Base-by-base conservation (phyloP, 306 rosid genomes). In the Dicorynia guianensis region DNA sequence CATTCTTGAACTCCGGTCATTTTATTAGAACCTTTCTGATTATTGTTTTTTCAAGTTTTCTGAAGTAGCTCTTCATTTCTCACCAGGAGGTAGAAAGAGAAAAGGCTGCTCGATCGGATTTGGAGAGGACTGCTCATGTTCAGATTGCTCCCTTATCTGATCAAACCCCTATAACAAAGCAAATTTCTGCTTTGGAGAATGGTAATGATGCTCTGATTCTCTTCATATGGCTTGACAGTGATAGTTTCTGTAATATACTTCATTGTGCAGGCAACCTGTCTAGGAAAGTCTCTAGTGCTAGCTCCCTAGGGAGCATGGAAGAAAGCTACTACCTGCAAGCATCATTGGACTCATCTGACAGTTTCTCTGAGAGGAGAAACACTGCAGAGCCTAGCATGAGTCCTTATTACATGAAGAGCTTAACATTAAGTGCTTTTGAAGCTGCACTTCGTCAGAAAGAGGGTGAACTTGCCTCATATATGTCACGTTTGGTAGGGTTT, bases 391-490 rank as follows among this genome's bases (percentile, higher is more conserved):
- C 86, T 77, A 75, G 85, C 76, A 82, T 90, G 96, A 87, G 88
- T 74, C 93, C 96, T n/a, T 96, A 89, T 88, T 90, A 90, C 79
- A 84, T 96, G 90, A 96, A 89, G 86, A 96, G 96, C 88, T 89
- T 92, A 96, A 89, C 97, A 12, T 84, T 94, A 66, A 91, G 93
- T 84, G 73, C 99, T 76, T 96, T 92, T 76, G 99, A 89, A 89
- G 92, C 98, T 67, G 92, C 98, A 49, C 94, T 96, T 81, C 97
- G 99, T 72, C 98, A 96, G 79, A 96, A 96, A 87, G 99, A 93
- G 88, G 99, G 99, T 40, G 99, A 96, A 87, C 98, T 96, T 84
- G 91, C 98, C 77, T 96, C 98, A 30, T 96, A 96, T 85, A 83
- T 90, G 91, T 93, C 97, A 59, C 99, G 98, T 80, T 54, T 93